A percentile compares a stretch with the other conserved stretches of the same genome.
Conservation (phyloP, 768 basidiomycete species). For the Ephemerocybe angulata region DNA sequence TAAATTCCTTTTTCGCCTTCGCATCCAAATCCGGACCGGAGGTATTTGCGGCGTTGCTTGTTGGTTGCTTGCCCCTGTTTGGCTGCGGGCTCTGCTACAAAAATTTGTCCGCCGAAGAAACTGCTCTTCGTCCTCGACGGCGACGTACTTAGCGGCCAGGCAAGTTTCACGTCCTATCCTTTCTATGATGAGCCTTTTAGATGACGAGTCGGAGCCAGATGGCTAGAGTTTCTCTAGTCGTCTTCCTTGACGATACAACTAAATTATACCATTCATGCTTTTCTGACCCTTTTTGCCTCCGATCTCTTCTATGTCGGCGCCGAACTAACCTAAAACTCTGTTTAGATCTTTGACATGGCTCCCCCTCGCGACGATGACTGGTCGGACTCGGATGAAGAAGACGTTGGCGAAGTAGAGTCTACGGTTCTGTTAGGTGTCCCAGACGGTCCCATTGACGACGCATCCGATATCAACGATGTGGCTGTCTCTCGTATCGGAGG, state of each 20-base stretch:
- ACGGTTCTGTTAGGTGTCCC: conserved; percentile 77
- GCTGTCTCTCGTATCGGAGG: conserved; percentile 90
- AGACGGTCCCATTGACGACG: conserved; percentile 61
- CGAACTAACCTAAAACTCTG: conserved; percentile 18
- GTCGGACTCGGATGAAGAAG: conserved; percentile 80
- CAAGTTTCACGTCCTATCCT: conserved; percentile 15
- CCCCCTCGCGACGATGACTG: conserved; percentile 53
- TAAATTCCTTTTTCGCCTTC: background rate
- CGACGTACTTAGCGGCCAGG: conserved; percentile 11
- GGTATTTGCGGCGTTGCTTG: background rate
- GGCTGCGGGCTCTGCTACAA: conserved; percentile 14
- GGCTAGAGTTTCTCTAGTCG: conserved; percentile 58
- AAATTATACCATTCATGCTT: conserved; percentile 87
- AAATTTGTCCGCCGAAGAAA: conserved; percentile 11
- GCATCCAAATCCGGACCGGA: too few species aligned
- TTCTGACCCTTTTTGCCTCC: conserved; percentile 48
- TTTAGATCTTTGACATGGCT: conserved; percentile 34
- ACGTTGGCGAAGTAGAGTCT: conserved; percentile 55
- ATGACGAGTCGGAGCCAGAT: conserved; percentile 79
- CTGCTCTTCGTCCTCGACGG: conserved; percentile 11
- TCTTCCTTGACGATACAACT: conserved; percentile 59
- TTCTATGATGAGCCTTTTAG: conserved; percentile 42
- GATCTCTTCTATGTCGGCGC: conserved; percentile 15
- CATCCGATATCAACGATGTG: conserved; percentile 63
- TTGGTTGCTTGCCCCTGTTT: conserved; percentile 24